Percentiles rank a stretch among this genome's conserved stretches.
These are phyloP conservation scores for Thermomyces lanuginosus DNA, from an alignment of 2,329 filamentous ascomycete genomes.

Conservation along the genomic window DNA sequence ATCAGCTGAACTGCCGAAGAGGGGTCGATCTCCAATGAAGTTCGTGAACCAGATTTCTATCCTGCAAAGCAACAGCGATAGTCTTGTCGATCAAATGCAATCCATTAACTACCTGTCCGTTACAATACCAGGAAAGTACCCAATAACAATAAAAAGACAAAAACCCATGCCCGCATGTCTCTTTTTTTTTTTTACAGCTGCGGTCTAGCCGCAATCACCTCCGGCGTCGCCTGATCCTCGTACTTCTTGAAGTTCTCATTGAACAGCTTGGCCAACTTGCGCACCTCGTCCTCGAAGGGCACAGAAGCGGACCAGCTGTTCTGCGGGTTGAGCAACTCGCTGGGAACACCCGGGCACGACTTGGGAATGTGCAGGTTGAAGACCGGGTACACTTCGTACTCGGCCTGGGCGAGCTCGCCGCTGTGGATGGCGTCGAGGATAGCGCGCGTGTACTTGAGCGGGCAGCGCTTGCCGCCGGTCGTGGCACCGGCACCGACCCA, in stretches of 20 bases:
- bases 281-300: slow-evolving; percentile 74
- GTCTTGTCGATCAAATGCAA: too few relatives aligned
- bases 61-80: too few relatives aligned
- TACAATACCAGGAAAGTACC: too few relatives aligned
- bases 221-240: slow-evolving; percentile 61
- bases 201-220: slow-evolving; percentile 48
- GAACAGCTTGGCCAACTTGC: slow-evolving; percentile 79
- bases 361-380: slow-evolving; percentile 98
- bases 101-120: too few relatives aligned
- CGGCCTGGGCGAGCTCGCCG: slow-evolving; percentile 78
- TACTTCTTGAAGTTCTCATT: slow-evolving; percentile 98
- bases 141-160: too few relatives aligned
- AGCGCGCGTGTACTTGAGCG: slow-evolving; percentile 94
- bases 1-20: too few relatives aligned
- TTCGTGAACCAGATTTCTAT: too few relatives aligned
- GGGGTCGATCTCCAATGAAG: too few relatives aligned
- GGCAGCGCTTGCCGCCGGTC: slow-evolving; percentile 90
- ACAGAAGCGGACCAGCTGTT: slow-evolving; percentile 75
- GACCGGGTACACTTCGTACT: slow-evolving; percentile 88
- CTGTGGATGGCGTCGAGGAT: slow-evolving; percentile 97
- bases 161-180: too few relatives aligned
- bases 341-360: slow-evolving; percentile 71
- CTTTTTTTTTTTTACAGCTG: too few relatives aligned
- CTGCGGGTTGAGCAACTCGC: slow-evolving; percentile 85
- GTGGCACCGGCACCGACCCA: slow-evolving; percentile 87